phyloP scores from a whole-genome alignment of 2,329 filamentous ascomycete species.

The Aspergillus fischeri region DNA sequence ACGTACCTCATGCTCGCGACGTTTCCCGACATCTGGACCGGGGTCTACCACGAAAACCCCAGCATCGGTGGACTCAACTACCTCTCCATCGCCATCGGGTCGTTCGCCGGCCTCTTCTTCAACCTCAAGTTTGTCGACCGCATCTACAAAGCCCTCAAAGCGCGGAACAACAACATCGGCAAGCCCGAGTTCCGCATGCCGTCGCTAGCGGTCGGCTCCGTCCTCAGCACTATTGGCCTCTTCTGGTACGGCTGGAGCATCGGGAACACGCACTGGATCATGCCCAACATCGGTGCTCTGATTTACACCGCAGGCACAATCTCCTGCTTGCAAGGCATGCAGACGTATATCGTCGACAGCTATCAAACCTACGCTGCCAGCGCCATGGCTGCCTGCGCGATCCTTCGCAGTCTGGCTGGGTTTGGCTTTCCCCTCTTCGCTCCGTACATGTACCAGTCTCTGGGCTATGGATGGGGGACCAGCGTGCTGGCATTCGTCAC shows the following conservation, averaged over 20 bases:
- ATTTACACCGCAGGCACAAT: conserved; percentile 49
- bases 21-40: conserved; percentile 54
- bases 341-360: conserved; percentile 43
- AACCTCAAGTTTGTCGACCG: conserved; percentile 45
- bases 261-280: conserved; percentile 50
- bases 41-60: conserved; percentile 47
- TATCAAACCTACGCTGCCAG: conserved; percentile 41
- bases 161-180: conserved; percentile 39
- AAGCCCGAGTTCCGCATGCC: conserved; percentile 61
- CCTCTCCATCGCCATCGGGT: conserved; percentile 56
- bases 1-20: conserved; percentile 58
- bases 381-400: conserved; percentile 33
- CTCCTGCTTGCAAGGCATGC: conserved; percentile 42
- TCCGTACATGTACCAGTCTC: conserved; percentile 35
- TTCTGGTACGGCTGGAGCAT: conserved; percentile 58
- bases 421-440: conserved; percentile 43
- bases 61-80: conserved; percentile 58
- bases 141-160: conserved; percentile 47
- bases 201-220: conserved; percentile 50
- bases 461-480: conserved; percentile 40
- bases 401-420: conserved; percentile 36
- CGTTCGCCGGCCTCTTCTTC: conserved; percentile 49
- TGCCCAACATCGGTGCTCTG: conserved; percentile 51
- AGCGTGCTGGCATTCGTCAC: conserved; percentile 38
- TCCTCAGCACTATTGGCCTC: conserved; percentile 51